These are phyloP conservation scores for Aspergillus bridgeri DNA, from an alignment of 495 filamentous ascomycete genomes.

Conservation along the genomic window DNA sequence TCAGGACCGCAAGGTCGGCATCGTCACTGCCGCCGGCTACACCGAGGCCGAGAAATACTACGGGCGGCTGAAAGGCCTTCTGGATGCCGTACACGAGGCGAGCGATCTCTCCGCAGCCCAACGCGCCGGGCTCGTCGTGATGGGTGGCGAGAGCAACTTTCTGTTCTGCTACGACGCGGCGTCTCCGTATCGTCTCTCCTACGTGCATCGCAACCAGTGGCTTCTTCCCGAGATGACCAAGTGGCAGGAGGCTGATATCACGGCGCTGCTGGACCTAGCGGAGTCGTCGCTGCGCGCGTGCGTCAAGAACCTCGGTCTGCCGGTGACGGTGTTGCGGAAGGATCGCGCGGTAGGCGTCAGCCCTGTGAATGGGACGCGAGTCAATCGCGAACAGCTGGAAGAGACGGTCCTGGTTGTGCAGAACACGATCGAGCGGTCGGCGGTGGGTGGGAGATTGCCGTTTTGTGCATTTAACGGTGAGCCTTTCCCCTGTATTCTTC, in stretches of 20 bases:
- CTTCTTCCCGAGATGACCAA: constrained; percentile 77
- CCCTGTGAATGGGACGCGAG: constrained; percentile 54
- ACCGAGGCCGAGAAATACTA: constrained; percentile 82
- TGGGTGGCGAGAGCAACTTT: constrained; percentile 90
- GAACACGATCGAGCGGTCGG: constrained; percentile 81
- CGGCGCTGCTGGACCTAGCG: constrained; percentile 76
- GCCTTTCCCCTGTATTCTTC: not conserved
- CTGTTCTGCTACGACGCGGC: constrained; percentile 66
- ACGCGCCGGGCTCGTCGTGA: constrained; percentile 75
- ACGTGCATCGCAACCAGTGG: constrained; percentile 71
- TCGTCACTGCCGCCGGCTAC: constrained; percentile 96
- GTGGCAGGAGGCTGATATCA: constrained; percentile 81
- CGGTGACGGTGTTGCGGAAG: constrained; percentile 79
- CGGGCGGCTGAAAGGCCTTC: constrained; percentile 74
- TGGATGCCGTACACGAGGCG: constrained; percentile 74
- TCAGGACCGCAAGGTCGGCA: constrained; percentile 72
- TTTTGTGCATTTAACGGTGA: constrained; percentile 96
- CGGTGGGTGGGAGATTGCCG: constrained; percentile 65
- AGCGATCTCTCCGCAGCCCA: constrained; percentile 54
- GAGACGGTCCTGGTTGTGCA: constrained; percentile 94
- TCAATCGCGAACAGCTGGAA: constrained; percentile 85
- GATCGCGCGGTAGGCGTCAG: constrained; percentile 91
- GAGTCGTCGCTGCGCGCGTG: constrained; percentile 79
- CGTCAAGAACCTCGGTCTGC: constrained; percentile 68
- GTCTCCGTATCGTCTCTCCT: constrained; percentile 38